phyloP scores from a whole-genome alignment of 768 basidiomycete genomes.

The Lentinula edodes region DNA sequence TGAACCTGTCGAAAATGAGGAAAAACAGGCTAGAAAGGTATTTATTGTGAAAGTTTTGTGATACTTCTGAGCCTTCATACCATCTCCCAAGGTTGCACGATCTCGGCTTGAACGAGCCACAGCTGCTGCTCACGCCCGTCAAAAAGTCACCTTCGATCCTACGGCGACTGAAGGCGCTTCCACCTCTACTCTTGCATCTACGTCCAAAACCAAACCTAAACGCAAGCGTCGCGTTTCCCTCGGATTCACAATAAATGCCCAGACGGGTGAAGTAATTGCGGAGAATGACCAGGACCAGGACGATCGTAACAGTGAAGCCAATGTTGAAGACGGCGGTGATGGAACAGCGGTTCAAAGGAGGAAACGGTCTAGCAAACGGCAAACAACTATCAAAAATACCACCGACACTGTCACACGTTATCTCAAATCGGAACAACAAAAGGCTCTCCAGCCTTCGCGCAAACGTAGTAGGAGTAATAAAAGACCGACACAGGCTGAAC shows the following conservation, averaged over 20 bases:
- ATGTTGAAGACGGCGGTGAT: not conserved
- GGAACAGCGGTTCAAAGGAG: constrained; percentile 9
- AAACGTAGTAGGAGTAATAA: constrained; percentile 58
- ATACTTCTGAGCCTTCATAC: not conserved
- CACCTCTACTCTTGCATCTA: constrained; percentile 25
- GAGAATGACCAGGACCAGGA: constrained; percentile 11
- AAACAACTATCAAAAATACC: constrained; percentile 67
- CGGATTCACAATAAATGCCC: constrained; percentile 49
- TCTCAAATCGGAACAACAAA: constrained; percentile 58
- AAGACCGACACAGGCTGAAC: constrained; percentile 71
- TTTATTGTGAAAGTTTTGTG: constrained; percentile 29
- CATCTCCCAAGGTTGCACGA: constrained; percentile 39
- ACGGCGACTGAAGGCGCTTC: constrained; percentile 20
- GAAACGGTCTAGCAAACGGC: constrained; percentile 56
- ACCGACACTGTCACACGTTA: constrained; percentile 60
- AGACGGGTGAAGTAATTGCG: constrained; percentile 54
- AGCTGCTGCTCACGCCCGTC: constrained; percentile 60
- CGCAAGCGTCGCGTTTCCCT: constrained; percentile 48
- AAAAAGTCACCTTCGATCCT: constrained; percentile 66
- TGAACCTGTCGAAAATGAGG: constrained; percentile 38
- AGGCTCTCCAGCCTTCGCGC: constrained; percentile 53
- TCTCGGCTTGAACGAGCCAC: constrained; percentile 57
- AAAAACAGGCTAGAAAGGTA: constrained; percentile 54
- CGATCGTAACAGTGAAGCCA: constrained; percentile 15
- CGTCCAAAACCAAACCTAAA: constrained; percentile 21